phyloP scores from a whole-genome alignment of 2,329 filamentous ascomycete genomes.

The Coleophoma eucalyptorum region DNA sequence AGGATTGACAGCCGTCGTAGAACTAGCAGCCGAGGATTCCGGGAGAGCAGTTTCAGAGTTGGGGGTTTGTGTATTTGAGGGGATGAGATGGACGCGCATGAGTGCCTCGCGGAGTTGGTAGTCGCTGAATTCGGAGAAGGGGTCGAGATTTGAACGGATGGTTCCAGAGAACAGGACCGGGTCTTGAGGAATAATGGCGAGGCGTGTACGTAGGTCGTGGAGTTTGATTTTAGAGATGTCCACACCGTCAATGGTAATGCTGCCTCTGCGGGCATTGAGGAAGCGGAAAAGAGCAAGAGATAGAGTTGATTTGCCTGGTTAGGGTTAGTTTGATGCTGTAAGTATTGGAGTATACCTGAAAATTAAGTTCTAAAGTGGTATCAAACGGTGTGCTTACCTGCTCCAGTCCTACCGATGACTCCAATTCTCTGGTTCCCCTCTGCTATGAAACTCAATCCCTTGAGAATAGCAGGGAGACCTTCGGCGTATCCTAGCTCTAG shows the following conservation, averaged over 20 bases:
- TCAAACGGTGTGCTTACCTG: too few species aligned
- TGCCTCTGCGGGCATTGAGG: slow-evolving; percentile 11
- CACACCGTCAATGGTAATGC: slow-evolving; percentile 14
- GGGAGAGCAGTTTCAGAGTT: too few species aligned
- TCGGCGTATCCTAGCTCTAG: slow-evolving; percentile 67
- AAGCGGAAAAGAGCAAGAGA: slow-evolving; percentile 16
- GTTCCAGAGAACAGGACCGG: slow-evolving; percentile 1
- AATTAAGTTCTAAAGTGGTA: too few species aligned
- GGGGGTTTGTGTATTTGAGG: too few species aligned
- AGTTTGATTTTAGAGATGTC: slow-evolving; percentile 17
- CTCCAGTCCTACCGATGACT: slow-evolving; percentile 4
- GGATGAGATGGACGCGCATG: not conserved
- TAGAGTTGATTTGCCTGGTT: too few species aligned
- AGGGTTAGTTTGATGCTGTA: too few species aligned
- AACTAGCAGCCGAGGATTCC: not conserved
- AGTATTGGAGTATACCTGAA: too few species aligned
- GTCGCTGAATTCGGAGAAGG: slow-evolving; percentile 26
- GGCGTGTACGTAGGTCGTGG: slow-evolving; percentile 12
- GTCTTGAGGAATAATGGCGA: slow-evolving; percentile 19
- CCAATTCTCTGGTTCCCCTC: slow-evolving; percentile 50
- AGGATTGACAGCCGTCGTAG: not conserved
- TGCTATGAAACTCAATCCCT: slow-evolving; percentile 62
- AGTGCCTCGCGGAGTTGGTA: not conserved
- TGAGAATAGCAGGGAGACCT: slow-evolving; percentile 66
- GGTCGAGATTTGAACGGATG: not conserved